Evolutionary conservation across 768 basidiomycete species (phyloP).

Genomic region (Amanita pseudoporphyria): DNA sequence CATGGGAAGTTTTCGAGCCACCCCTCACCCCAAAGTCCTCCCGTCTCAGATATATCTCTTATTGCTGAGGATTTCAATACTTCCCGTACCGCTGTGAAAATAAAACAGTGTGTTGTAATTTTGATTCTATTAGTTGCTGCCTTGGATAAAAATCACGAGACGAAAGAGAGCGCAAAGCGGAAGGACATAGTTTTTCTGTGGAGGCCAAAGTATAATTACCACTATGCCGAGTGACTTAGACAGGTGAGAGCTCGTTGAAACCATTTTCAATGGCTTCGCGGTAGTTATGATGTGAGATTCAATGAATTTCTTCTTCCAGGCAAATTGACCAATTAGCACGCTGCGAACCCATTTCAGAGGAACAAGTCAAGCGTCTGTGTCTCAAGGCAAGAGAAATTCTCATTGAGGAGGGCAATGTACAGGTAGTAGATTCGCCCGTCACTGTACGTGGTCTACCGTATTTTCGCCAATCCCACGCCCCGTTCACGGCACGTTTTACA

Average conservation of each 20-base stretch:
- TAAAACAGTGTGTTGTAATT: neutral
- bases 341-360: constrained; percentile 93
- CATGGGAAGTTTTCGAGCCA: neutral
- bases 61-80: neutral
- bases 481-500: constrained; percentile 16
- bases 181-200: neutral
- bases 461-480: neutral
- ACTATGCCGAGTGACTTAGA: constrained; percentile 48
- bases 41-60: neutral
- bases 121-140: neutral
- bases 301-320: constrained; percentile 29
- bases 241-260: constrained; percentile 28
- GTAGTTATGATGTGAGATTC: neutral
- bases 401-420: constrained; percentile 97
- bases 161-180: too few relatives aligned
- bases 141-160: neutral
- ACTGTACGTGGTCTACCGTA: constrained; percentile 51
- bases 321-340: constrained; percentile 92
- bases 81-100: neutral
- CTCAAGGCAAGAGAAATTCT: constrained; percentile 94
- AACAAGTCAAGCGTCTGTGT: constrained; percentile 91
- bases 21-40: neutral
- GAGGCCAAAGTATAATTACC: neutral
- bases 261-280: neutral
- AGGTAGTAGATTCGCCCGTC: constrained; percentile 91